phyloP scores from a whole-genome alignment of 768 basidiomycete genomes.

The Russula vinacea region DNA sequence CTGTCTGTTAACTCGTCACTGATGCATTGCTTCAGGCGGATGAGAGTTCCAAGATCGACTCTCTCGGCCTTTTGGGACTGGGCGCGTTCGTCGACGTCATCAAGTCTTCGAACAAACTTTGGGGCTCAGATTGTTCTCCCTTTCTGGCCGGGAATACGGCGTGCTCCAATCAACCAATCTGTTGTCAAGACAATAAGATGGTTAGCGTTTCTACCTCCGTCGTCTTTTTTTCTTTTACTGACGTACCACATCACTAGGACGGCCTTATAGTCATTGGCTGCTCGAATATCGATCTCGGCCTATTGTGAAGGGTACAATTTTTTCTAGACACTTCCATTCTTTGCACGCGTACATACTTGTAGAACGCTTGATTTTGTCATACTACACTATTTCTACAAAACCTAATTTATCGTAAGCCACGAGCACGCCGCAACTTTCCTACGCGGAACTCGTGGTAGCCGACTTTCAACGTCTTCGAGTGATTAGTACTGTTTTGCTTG shows the following conservation, averaged over 20 bases:
- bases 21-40: not conserved
- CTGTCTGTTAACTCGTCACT: not conserved
- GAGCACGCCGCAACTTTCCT: no score
- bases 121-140: not conserved
- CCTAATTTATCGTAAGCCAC: not conserved
- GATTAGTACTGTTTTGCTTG: no score
- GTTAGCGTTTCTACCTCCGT: not conserved
- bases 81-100: not conserved
- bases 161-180: not conserved
- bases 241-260: not conserved
- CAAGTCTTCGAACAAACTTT: not conserved
- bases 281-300: not conserved
- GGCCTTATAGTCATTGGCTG: constrained; percentile 9
- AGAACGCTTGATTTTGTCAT: constrained; percentile 10
- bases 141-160: no score
- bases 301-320: constrained; percentile 1
- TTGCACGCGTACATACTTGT: constrained; percentile 3
- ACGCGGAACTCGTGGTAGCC: no score
- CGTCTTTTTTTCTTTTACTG: not conserved
- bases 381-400: constrained; percentile 11
- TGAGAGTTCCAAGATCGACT: not conserved
- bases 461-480: no score
- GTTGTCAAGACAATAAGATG: constrained; percentile 1
- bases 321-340: constrained; percentile 15
- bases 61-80: not conserved